These are phyloP conservation scores for Myriosclerotinia curreyana DNA, from an alignment of 2,329 filamentous ascomycete genomes.

Conservation along the genomic window DNA sequence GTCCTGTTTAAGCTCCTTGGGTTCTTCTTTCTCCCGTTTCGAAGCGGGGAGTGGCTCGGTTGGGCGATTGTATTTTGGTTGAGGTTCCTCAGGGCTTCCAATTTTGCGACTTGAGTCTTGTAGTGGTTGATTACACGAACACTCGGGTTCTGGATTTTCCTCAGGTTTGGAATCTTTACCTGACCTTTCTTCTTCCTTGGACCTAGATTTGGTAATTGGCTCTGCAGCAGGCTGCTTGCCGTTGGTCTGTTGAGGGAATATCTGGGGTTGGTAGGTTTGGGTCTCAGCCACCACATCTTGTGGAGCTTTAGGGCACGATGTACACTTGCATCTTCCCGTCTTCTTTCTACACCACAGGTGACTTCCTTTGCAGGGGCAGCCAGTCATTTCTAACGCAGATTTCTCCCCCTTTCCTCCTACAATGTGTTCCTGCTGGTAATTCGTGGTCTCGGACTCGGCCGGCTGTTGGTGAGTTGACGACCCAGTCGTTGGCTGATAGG, in stretches of 20 bases:
- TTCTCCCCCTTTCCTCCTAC: constrained; percentile 4
- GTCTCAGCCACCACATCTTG: neutral
- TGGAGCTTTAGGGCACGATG: constrained; percentile 17
- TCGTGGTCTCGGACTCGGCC: neutral
- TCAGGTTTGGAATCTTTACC: neutral
- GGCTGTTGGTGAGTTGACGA: neutral
- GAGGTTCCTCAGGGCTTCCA: neutral
- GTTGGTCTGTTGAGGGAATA: neutral
- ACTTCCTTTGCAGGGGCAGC: constrained; percentile 19
- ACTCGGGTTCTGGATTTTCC: neutral
- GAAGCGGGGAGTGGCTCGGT: neutral
- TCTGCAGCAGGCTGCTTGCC: neutral
- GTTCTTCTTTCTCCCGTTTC: neutral
- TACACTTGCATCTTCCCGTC: constrained; percentile 9
- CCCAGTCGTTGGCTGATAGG: neutral
- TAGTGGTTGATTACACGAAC: neutral
- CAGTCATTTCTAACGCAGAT: neutral
- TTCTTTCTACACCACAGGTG: constrained; percentile 19
- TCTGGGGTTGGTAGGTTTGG: constrained; percentile 1
- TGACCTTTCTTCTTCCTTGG: neutral
- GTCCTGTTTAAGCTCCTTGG: neutral
- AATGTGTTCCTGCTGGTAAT: neutral
- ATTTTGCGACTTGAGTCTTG: neutral
- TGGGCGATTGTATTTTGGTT: neutral
- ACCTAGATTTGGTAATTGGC: neutral